Conservation (phyloP, 495 filamentous ascomycete genomes). For the Aspergillus bertholletiae region DNA sequence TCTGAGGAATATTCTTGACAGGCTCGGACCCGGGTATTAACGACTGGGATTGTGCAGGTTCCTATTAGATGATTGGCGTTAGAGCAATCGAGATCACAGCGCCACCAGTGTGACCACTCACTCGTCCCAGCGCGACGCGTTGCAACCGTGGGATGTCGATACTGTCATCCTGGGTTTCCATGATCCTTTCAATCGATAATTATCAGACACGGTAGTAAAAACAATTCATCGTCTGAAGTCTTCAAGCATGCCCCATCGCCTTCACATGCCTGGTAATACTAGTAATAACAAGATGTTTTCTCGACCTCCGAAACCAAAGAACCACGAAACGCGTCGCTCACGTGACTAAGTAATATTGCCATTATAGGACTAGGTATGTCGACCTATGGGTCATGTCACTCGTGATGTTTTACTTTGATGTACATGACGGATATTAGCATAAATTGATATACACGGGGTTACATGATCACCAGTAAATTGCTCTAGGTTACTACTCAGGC, state of each 20-base stretch:
- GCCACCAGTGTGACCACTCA: constrained; percentile 32
- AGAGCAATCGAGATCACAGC: constrained; percentile 28
- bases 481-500: too few relatives aligned
- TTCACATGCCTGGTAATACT: background rate
- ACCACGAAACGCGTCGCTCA: constrained; percentile 38
- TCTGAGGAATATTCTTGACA: background rate
- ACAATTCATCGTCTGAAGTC: background rate
- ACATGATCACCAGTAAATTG: background rate
- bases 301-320: constrained; percentile 11
- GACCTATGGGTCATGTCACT: too few relatives aligned
- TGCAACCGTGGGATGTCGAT: constrained; percentile 47
- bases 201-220: background rate
- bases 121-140: constrained; percentile 47
- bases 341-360: constrained; percentile 38
- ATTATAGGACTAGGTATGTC: constrained; percentile 21
- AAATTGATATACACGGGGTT: constrained; percentile 4
- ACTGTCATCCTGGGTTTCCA: constrained; percentile 47
- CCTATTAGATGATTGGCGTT: constrained; percentile 26
- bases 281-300: background rate
- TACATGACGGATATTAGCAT: background rate
- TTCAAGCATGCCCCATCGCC: background rate
- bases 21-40: constrained; percentile 4
- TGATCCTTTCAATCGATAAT: constrained; percentile 14
- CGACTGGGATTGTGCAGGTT: constrained; percentile 30
- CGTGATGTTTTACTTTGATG: too few relatives aligned